These are phyloP conservation scores for Plantago major DNA, from an alignment of 257 asterid genomes.

Conservation along the genomic window DNA sequence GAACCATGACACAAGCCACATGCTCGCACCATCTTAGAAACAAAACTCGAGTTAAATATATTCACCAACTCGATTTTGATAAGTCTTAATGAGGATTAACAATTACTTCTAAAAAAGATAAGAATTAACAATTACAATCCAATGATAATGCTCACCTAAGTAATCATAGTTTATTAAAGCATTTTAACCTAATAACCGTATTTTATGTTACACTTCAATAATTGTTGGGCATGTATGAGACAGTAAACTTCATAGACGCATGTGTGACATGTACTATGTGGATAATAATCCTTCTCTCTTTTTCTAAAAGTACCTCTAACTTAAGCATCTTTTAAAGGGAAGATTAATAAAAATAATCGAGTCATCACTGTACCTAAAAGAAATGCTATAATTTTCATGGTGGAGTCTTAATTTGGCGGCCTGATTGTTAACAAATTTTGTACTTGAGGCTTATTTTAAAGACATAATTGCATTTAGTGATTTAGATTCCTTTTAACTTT, in stretches of 20 bases:
- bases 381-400: background rate
- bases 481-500: too few relatives aligned
- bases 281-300: background rate
- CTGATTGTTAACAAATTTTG: too few relatives aligned
- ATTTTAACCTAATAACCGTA: background rate
- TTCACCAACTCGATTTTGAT: constrained; percentile 9
- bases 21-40: constrained; percentile 7
- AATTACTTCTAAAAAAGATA: background rate
- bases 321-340: background rate
- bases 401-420: background rate
- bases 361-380: background rate
- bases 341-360: background rate
- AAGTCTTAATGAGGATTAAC: background rate
- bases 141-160: constrained; percentile 8
- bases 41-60: background rate
- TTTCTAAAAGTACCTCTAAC: background rate
- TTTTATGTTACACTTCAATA: background rate
- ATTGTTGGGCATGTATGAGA: constrained; percentile 9
- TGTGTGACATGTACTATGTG: background rate
- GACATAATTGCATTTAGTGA: too few relatives aligned
- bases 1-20: constrained; percentile 13
- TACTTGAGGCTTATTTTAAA: too few relatives aligned
- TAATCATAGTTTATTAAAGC: background rate
- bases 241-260: background rate
- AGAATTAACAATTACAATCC: background rate